Conservation (phyloP, 192 early-diverging fungal species). For the Haplosporangium gracile region DNA sequence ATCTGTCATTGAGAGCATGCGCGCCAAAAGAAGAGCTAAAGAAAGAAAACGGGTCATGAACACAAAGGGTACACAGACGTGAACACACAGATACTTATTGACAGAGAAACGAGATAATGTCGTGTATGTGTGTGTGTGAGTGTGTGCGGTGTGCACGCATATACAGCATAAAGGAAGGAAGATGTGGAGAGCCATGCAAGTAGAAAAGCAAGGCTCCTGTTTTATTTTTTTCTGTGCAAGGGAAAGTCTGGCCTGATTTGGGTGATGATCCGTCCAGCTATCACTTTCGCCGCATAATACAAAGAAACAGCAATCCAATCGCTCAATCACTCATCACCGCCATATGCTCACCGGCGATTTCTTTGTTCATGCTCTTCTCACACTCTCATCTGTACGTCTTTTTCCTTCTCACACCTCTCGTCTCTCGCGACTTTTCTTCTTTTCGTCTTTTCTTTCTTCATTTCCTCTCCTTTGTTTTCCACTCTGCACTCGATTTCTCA, state of each 20-base stretch:
- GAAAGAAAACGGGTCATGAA: neutral
- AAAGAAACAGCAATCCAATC: neutral
- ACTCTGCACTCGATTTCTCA: neutral
- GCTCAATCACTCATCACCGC: neutral
- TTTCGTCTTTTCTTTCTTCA: neutral
- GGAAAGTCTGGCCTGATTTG: neutral
- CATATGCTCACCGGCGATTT: neutral
- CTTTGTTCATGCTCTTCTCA: neutral
- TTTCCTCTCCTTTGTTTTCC: neutral
- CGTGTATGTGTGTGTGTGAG: too few relatives aligned
- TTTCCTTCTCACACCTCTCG: neutral
- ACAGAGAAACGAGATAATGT: too few relatives aligned
- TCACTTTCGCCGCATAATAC: neutral
- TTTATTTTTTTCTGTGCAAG: neutral
- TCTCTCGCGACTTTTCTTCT: neutral
- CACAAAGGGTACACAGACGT: neutral
- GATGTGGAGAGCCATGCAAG: neutral
- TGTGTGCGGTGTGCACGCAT: too few relatives aligned
- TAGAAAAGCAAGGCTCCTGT: neutral
- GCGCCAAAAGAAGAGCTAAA: neutral
- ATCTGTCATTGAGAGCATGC: neutral
- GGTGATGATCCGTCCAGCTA: neutral
- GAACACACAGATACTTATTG: neutral
- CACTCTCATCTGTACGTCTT: neutral
- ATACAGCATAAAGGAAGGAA: neutral